A percentile compares a stretch with the other conserved stretches of the same genome.
Conservation (phyloP, 176 grass and related monocot species). For the Paspalum vaginatum region DNA sequence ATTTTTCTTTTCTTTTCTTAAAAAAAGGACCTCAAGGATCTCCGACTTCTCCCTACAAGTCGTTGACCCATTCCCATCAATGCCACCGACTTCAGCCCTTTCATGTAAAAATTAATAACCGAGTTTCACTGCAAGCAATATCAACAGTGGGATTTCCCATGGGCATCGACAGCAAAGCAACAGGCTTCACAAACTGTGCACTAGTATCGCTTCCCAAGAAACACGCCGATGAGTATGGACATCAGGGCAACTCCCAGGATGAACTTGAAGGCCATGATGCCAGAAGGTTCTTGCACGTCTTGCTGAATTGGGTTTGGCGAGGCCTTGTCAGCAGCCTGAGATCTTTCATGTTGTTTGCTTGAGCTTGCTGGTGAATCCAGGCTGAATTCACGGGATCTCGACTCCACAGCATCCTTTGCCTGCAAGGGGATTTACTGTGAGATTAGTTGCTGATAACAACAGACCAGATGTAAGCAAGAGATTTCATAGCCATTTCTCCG, state of each 20-base stretch:
- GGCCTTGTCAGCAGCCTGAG: constrained; percentile 17
- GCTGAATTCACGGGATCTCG: constrained; percentile 57
- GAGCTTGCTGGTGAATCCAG: constrained; percentile 36
- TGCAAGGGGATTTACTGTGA: constrained; percentile 42
- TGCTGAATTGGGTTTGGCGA: constrained; percentile 34
- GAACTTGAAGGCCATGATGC: constrained; percentile 97
- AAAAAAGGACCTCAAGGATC: background rate
- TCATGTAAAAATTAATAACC: constrained; percentile 10
- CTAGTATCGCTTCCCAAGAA: constrained; percentile 94
- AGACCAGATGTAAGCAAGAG: constrained; percentile 7
- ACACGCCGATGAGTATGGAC: constrained; percentile 74
- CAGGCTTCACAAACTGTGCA: constrained; percentile 10
- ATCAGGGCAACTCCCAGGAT: constrained; percentile 77
- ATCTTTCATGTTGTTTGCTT: constrained; percentile 38
- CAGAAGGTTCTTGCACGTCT: constrained; percentile 61
- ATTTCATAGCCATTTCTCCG: constrained; percentile 10
- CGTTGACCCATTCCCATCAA: constrained; percentile 26
- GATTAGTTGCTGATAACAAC: constrained; percentile 26
- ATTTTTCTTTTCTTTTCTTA: too few species aligned
- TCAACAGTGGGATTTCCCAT: constrained; percentile 35
- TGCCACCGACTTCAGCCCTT: background rate
- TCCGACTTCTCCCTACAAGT: constrained; percentile 44
- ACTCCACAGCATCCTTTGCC: constrained; percentile 49
- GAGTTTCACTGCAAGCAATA: constrained; percentile 19
- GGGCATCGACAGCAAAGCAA: background rate